Evolutionary conservation across 108 stramenopile species (phyloP), one percentile per base, ranked within the genome.

Genomic region (Bacterosira constricta): DNA sequence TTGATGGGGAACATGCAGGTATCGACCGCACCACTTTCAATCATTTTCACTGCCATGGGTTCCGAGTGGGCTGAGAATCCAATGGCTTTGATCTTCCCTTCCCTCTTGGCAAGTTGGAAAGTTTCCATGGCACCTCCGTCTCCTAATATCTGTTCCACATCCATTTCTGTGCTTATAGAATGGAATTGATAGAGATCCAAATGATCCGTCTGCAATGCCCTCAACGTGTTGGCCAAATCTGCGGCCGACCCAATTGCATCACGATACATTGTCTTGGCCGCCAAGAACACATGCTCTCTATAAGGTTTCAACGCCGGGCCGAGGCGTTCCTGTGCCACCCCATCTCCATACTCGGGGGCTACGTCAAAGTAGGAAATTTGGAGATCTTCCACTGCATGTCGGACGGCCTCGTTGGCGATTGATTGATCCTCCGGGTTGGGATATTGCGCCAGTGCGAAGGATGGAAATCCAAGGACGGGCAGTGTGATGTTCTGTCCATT

Each of bases 1-100:
- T 79, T 79, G 42, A 79, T 79, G 17, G 78, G 78, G 37, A 79
- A 79, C 78, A 79, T 79, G 58, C 71, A 73, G 1, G 78, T 67
- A 25, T 79, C 72, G 18, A 79, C 78, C 4, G 73, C 34, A 6
- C 78, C 78, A 35, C 56, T 67, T 46, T 73, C 58, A 13, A 79
- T 79, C 78, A 79, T 73, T 34, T 44, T 55, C 3, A 79, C 36
- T 0, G 72, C 78, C 72, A 73, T 79, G 23, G 71, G 64, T 54
- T 79, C 71, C 20, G 49, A 52, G 32, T 79, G 78, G 0, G 78
- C 78, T 4, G 66, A 68, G 64, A 79, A 79, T 34, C 78, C 78
- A 54, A 79, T 78, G 29, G 78, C 78, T 0, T 38, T 1, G 27
- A 79, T 73, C 41, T 44, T 49, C 2, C 78, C 71, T 2, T 66